phyloP scores from a whole-genome alignment of 2,329 filamentous ascomycete species.

The Karstenula rhodostoma region DNA sequence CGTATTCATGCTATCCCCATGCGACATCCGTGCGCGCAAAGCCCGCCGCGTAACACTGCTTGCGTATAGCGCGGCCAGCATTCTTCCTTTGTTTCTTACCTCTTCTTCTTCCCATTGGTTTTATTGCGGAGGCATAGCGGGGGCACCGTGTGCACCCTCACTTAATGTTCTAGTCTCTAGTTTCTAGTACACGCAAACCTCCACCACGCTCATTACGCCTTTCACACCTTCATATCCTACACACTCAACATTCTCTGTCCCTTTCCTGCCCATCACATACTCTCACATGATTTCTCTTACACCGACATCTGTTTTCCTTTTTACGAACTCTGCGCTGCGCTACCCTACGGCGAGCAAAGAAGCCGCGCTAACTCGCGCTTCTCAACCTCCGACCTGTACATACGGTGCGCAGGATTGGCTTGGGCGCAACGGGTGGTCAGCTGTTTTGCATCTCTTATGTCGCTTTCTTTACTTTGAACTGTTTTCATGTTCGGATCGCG shows the following conservation, averaged over 20 bases:
- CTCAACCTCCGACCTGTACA: constrained; percentile 4
- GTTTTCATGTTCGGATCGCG: neutral
- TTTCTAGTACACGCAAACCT: constrained; percentile 36
- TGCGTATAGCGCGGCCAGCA: neutral
- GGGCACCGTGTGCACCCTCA: constrained; percentile 38
- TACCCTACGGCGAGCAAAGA: constrained; percentile 11
- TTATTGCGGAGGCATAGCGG: constrained; percentile 28
- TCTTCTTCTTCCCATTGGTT: constrained; percentile 3
- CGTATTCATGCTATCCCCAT: neutral
- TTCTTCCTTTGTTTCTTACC: neutral
- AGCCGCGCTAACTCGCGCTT: constrained; percentile 1
- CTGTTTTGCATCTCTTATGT: constrained; percentile 7
- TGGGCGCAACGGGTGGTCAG: constrained; percentile 2
- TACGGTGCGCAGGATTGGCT: constrained; percentile 2
- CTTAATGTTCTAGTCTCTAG: constrained; percentile 45
- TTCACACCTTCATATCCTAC: constrained; percentile 9
- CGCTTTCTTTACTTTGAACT: neutral
- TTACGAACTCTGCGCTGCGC: constrained; percentile 11
- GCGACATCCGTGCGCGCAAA: neutral
- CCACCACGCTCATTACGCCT: constrained; percentile 26
- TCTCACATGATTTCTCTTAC: neutral
- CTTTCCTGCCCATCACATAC: neutral
- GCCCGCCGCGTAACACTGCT: neutral
- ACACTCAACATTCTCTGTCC: constrained; percentile 5
- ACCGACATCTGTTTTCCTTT: neutral